Conservation (phyloP, 192 early-diverging fungal genomes). For the Globomyces pollinis-pini region DNA sequence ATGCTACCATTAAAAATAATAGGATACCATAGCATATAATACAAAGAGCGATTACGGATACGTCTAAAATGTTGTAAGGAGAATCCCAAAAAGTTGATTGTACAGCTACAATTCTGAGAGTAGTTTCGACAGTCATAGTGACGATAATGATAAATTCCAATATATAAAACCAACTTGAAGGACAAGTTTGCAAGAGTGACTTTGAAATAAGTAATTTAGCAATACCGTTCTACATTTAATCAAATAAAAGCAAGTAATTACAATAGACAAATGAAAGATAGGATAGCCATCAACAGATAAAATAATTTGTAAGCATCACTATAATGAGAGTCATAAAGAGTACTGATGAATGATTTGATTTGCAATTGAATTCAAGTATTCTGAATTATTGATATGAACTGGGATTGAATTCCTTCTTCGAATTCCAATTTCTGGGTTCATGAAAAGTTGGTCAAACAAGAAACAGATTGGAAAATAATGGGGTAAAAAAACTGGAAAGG, state of each 20-base stretch:
- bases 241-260: neutral
- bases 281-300: slow-evolving; percentile 1
- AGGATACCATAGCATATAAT: no score
- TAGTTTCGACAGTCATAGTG: neutral
- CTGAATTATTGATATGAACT: neutral
- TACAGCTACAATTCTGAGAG: neutral
- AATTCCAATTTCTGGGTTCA: neutral
- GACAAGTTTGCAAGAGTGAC: slow-evolving; percentile 6
- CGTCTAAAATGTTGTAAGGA: slow-evolving; percentile 1
- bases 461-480: neutral
- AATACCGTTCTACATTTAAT: no score
- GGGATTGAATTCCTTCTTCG: no score
- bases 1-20: slow-evolving; percentile 2
- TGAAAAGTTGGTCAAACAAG: neutral
- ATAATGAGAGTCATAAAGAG: no score
- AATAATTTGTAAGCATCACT: slow-evolving; percentile 7
- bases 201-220: neutral
- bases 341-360: neutral
- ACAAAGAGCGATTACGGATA: neutral
- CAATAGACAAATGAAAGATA: slow-evolving; percentile 4
- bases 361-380: neutral
- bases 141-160: slow-evolving; percentile 7
- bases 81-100: neutral
- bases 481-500: neutral
- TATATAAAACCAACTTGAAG: slow-evolving; percentile 6